These are phyloP conservation scores for Quaeritorhiza haematococci DNA, from an alignment of 371 early-diverging fungal species.

Conservation along the genomic window DNA sequence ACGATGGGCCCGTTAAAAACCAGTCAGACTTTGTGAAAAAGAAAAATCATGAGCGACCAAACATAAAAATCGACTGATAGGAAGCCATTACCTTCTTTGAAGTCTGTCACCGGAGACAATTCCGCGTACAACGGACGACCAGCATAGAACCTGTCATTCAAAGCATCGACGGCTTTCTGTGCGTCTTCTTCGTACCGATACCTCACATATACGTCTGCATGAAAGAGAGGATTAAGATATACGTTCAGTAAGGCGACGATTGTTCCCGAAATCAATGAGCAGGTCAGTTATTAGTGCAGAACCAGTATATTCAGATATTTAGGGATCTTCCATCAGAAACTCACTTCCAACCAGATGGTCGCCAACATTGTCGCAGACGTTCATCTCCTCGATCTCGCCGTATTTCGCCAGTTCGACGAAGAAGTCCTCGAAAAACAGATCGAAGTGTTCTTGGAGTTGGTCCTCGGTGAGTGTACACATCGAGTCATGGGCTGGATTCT, in stretches of 20 bases:
- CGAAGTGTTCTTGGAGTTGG: constrained; percentile 89
- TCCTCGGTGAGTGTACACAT: constrained; percentile 61
- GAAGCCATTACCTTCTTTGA: constrained; percentile 66
- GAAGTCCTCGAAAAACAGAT: constrained; percentile 94
- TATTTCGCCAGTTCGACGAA: constrained; percentile 93
- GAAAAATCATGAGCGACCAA: background rate
- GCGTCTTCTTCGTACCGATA: constrained; percentile 90
- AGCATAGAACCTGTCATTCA: constrained; percentile 93
- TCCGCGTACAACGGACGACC: constrained; percentile 94
- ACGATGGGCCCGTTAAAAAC: too few species aligned
- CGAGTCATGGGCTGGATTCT: constrained; percentile 85
- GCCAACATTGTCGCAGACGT: constrained; percentile 96
- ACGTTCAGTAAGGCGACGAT: too few species aligned
- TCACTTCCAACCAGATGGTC: constrained; percentile 90
- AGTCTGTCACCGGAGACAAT: constrained; percentile 93
- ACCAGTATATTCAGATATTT: background rate
- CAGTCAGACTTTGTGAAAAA: too few species aligned
- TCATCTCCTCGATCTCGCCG: constrained; percentile 94
- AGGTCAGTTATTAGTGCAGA: background rate
- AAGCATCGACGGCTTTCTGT: constrained; percentile 77
- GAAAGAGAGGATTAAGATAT: constrained; percentile 2
- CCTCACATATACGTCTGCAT: constrained; percentile 83
- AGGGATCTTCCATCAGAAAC: constrained; percentile 5
- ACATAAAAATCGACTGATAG: background rate
- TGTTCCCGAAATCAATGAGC: background rate